Evolutionary conservation across 306 rosid genomes (phyloP).

Genomic region (Begonia fuchsioides): DNA sequence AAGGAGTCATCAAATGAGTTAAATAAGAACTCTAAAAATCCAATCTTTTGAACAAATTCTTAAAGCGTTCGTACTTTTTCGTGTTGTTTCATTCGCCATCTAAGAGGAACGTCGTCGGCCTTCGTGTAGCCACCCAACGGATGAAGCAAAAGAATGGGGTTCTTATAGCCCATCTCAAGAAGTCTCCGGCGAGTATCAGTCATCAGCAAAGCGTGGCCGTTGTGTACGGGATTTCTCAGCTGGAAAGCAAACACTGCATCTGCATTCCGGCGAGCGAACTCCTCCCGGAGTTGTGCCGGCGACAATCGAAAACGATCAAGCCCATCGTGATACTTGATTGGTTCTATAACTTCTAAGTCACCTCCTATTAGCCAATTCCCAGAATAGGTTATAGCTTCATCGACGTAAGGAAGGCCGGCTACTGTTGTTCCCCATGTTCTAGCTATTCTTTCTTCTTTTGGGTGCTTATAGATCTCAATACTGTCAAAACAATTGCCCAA

Average conservation of each 20-base stretch:
- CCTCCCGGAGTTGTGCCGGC: slow-evolving; percentile 74
- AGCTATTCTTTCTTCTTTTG: slow-evolving; percentile 87
- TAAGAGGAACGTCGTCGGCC: slow-evolving; percentile 96
- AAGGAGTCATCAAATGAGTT: slow-evolving; percentile 2
- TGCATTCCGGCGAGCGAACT: slow-evolving; percentile 71
- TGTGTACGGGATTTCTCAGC: slow-evolving; percentile 93
- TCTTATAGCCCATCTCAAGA: slow-evolving; percentile 94
- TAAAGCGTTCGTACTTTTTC: slow-evolving; percentile 50
- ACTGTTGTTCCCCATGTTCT: slow-evolving; percentile 95
- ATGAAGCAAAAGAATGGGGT: slow-evolving; percentile 90
- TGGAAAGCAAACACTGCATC: slow-evolving; percentile 98
- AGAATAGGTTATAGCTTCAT: slow-evolving; percentile 58
- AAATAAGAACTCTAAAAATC: neutral
- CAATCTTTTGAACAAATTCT: too few relatives aligned
- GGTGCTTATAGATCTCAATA: slow-evolving; percentile 92
- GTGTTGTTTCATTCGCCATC: slow-evolving; percentile 95
- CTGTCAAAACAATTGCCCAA: slow-evolving; percentile 17
- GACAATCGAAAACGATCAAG: slow-evolving; percentile 87
- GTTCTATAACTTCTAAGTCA: slow-evolving; percentile 83
- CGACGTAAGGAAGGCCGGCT: slow-evolving; percentile 82
- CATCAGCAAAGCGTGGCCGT: slow-evolving; percentile 97
- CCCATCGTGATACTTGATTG: slow-evolving; percentile 77
- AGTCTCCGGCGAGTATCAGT: slow-evolving; percentile 88
- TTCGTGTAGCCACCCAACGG: slow-evolving; percentile 95
- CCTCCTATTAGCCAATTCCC: slow-evolving; percentile 98